Evolutionary conservation across 257 asterid species (phyloP).

Genomic region (Anisodus acutangulus): DNA sequence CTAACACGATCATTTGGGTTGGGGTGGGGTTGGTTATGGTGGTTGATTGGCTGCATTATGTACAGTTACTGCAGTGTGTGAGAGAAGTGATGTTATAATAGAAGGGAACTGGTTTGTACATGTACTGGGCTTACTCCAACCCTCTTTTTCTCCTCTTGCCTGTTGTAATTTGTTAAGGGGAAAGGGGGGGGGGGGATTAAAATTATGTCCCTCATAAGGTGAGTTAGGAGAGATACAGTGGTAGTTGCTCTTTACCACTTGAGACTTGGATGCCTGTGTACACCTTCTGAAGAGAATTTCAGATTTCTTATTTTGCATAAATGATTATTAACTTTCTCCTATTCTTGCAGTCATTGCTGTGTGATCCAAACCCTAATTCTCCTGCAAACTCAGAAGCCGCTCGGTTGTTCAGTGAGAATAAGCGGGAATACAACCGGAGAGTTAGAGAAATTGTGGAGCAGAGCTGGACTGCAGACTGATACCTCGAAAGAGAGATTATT

Average conservation of each 20-base stretch:
- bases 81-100: not conserved
- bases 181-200: not conserved
- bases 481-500: constrained; percentile 17
- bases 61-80: not conserved
- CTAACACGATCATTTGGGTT: not conserved
- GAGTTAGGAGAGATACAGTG: not conserved
- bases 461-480: constrained; percentile 88
- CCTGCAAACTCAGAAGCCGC: constrained; percentile 94
- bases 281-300: not conserved
- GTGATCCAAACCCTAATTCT: constrained; percentile 90
- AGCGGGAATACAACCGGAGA: constrained; percentile 79
- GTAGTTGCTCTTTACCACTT: not conserved
- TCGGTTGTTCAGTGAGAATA: constrained; percentile 77
- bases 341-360: constrained; percentile 66
- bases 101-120: not conserved
- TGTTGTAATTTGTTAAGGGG: not conserved
- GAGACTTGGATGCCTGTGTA: not conserved
- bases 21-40: not conserved
- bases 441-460: constrained; percentile 83
- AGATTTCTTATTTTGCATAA: not conserved
- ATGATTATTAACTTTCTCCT: not conserved
- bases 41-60: constrained; percentile 18
- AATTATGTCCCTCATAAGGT: not conserved
- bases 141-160: not conserved
- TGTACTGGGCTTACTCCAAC: not conserved